Evolutionary conservation across 352 stramenopile genomes (phyloP), one percentile per base, ranked within the genome.

Genomic region (Pythium insidiosum): DNA sequence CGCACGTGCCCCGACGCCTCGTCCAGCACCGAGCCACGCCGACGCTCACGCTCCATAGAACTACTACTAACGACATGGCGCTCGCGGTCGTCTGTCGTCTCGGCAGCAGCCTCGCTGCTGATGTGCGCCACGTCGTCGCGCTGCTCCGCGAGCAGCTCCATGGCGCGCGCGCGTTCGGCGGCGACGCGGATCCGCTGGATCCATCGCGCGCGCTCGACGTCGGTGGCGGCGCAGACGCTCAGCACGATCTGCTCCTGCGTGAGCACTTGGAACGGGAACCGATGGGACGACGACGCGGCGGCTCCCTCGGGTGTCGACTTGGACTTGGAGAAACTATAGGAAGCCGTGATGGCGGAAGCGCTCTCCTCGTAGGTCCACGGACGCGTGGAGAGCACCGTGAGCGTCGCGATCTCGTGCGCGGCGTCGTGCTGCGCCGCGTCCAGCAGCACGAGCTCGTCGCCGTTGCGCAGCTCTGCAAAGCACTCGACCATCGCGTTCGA

Each of bases 181-280:
- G 70, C 68, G 0, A 57, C n/a, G 13, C 73, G 70, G 29, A 84
- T 68, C 20, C 83, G 73, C 16, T 76, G 69, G 37, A 87, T 83
- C 73, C 73, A 87, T 21, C 66, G 73, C 6, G 71, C 73, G 23
- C 73, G 58, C 16, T 84, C 66, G 3, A 75, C 28, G 42, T 87
- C 73, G 0, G 63, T 77, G 15, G 68, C 64, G 3, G 73, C 73
- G 18, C 71, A 73, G 23, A 71, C 84, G 43, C 68, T 82, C 22
- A 87, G 25, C 4, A 84, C 58, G 39, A 84, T 61, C 28, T 84
- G 73, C 23, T 84, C 66, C 16, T 81, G 61, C 5, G 73, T 84
- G 25, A 84, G 35, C n/a, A 87, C 66, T 37, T 87, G 68, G 36
- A 87, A 87, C 3, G 73, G 68, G 26, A 77, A 87, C 18, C 66